phyloP scores from a whole-genome alignment of 2,329 filamentous ascomycete genomes.

The Xylaria sp. region DNA sequence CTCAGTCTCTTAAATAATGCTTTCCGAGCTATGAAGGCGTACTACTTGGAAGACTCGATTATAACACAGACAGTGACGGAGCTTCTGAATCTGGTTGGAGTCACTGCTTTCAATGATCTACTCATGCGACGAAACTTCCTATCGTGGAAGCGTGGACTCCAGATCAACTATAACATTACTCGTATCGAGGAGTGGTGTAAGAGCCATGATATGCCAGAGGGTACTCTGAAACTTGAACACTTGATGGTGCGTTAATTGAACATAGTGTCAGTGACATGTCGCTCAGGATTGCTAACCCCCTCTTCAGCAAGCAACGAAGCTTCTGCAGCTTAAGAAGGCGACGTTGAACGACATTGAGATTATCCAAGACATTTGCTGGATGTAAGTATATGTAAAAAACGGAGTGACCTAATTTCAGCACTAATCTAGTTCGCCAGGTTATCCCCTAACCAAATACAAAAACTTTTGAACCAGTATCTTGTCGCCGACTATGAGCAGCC shows the following conservation, averaged over 20 bases:
- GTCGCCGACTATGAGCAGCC: slow-evolving; percentile 99
- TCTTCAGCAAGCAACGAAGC: slow-evolving; percentile 88
- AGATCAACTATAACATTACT: slow-evolving; percentile 99
- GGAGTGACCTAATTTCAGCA: slow-evolving; percentile 11
- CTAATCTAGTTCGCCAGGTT: slow-evolving; percentile 63
- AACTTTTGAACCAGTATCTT: slow-evolving; percentile 96
- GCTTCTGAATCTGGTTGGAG: slow-evolving; percentile 88
- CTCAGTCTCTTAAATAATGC: slow-evolving; percentile 95
- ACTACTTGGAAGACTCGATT: slow-evolving; percentile 95
- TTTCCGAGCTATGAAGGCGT: slow-evolving; percentile 98
- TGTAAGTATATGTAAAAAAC: slow-evolving; percentile 69
- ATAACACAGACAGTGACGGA: slow-evolving; percentile 96
- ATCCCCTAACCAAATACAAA: slow-evolving; percentile 98
- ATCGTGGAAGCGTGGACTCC: slow-evolving; percentile 97
- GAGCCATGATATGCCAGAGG: slow-evolving; percentile 99
- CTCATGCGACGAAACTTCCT: slow-evolving; percentile 98
- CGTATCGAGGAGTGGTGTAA: slow-evolving; percentile 99
- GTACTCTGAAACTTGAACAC: slow-evolving; percentile 95
- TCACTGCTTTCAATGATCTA: slow-evolving; percentile 97
- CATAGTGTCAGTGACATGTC: neutral
- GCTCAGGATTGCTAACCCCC: slow-evolving; percentile 26
- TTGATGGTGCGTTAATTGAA: slow-evolving; percentile 74
- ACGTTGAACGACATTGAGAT: slow-evolving; percentile 99
- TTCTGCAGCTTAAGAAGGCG: slow-evolving; percentile 97
- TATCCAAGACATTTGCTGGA: slow-evolving; percentile 99